phyloP scores from a whole-genome alignment of 352 stramenopile genomes.

The Phytopythium vexans region DNA sequence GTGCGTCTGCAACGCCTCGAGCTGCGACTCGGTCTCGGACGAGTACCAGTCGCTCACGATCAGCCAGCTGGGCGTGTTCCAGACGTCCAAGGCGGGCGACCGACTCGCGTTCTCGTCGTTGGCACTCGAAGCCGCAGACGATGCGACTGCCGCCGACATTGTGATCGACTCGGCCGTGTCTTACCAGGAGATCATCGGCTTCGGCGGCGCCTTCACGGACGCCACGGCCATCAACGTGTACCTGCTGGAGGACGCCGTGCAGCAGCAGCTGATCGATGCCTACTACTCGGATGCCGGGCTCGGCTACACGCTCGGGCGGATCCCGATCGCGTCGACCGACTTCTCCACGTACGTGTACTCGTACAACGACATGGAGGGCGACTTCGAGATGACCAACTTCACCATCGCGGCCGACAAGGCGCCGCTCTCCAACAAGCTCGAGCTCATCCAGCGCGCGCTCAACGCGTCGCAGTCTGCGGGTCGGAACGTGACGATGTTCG shows the following conservation, averaged over 20 bases:
- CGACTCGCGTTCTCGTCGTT: constrained; percentile 30
- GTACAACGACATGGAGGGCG: constrained; percentile 67
- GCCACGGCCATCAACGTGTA: constrained; percentile 79
- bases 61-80: constrained; percentile 33
- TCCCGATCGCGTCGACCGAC: constrained; percentile 83
- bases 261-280: constrained; percentile 64
- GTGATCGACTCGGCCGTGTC: constrained; percentile 22
- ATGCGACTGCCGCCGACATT: constrained; percentile 17
- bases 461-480: constrained; percentile 22
- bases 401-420: constrained; percentile 68
- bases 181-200: constrained; percentile 77
- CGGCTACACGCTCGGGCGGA: constrained; percentile 70
- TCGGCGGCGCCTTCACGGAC: constrained; percentile 88
- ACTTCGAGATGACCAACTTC: constrained; percentile 71
- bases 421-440: constrained; percentile 75
- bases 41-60: constrained; percentile 18
- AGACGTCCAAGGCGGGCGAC: constrained; percentile 43
- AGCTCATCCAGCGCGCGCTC: constrained; percentile 61
- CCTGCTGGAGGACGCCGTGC: constrained; percentile 46
- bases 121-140: constrained; percentile 7
- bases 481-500: constrained; percentile 64
- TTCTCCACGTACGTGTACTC: constrained; percentile 85
- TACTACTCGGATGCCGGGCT: constrained; percentile 75
- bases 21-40: constrained; percentile 24
- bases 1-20: constrained; percentile 47